Conservation (phyloP, 148 eudicot genomes). For the Silene latifolia region DNA sequence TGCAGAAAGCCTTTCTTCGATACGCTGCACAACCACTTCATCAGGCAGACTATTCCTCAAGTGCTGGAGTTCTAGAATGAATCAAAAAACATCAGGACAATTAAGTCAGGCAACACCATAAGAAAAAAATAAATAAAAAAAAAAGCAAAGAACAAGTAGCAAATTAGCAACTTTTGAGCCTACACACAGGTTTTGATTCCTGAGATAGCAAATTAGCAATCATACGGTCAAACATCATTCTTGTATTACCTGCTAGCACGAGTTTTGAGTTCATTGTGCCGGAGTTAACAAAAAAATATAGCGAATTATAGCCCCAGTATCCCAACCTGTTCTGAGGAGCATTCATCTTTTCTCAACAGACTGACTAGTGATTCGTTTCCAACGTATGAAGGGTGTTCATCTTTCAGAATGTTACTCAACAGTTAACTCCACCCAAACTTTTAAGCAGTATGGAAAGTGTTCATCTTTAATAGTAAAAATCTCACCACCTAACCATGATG, state of each 20-base stretch:
- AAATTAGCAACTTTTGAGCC: background rate
- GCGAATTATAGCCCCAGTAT: background rate
- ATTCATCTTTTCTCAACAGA: background rate
- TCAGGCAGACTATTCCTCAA: conserved; percentile 92
- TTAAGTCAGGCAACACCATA: no score
- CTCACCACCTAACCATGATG: background rate
- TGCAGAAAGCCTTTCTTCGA: conserved; percentile 86
- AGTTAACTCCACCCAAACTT: background rate
- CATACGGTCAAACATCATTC: background rate
- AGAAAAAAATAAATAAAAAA: background rate
- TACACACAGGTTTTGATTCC: background rate
- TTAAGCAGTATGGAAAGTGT: no score
- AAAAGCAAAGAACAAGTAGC: background rate
- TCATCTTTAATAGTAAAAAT: background rate
- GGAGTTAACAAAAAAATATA: background rate
- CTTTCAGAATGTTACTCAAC: background rate
- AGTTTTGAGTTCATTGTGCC: background rate
- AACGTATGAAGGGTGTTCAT: no score
- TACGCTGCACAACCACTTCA: conserved; percentile 81
- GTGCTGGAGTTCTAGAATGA: conserved; percentile 75
- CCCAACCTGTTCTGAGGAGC: background rate
- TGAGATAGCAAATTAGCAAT: background rate
- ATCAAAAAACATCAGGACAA: background rate
- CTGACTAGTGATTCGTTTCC: no score
- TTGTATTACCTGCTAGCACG: background rate